A percentile compares a stretch with the other conserved stretches of the same genome.
Evolutionary conservation across 768 basidiomycete genomes (phyloP).

Genomic region (Mycena filopes): DNA sequence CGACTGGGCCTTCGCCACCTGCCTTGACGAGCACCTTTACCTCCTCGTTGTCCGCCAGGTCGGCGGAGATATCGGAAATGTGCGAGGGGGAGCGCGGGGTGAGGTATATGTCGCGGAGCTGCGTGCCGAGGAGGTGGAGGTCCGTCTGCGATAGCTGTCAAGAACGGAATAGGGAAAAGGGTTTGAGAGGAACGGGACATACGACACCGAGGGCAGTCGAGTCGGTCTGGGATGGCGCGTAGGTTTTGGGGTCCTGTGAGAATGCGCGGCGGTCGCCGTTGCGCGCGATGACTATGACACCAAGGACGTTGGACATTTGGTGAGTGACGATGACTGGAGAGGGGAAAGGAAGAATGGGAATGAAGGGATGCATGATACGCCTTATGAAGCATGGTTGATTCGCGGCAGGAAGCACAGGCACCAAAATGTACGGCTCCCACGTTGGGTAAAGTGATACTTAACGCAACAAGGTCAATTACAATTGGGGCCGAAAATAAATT

Average conservation of each 20-base stretch:
- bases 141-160: slow-evolving; percentile 56
- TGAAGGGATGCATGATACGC: too few species aligned
- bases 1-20: slow-evolving; percentile 83
- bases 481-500: too few species aligned
- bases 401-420: too few species aligned
- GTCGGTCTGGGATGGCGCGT: slow-evolving; percentile 54
- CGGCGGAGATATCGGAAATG: slow-evolving; percentile 70
- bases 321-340: too few species aligned
- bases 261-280: slow-evolving; percentile 80
- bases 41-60: slow-evolving; percentile 79
- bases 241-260: slow-evolving; percentile 78
- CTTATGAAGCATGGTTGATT: too few species aligned
- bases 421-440: too few species aligned
- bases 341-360: too few species aligned
- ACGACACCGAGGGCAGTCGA: slow-evolving; percentile 29
- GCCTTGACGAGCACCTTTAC: slow-evolving; percentile 78
- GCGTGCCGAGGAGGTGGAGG: slow-evolving; percentile 70
- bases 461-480: too few species aligned
- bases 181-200: not conserved
- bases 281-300: slow-evolving; percentile 80
- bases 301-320: slow-evolving; percentile 69
- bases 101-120: slow-evolving; percentile 76
- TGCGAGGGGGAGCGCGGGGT: slow-evolving; percentile 71
- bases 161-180: not conserved
- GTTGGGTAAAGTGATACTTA: too few species aligned